Percentiles rank a stretch among this genome's conserved stretches.
phyloP scores from a whole-genome alignment of 164 flowering plant genomes.

The Hamamelis virginiana region DNA sequence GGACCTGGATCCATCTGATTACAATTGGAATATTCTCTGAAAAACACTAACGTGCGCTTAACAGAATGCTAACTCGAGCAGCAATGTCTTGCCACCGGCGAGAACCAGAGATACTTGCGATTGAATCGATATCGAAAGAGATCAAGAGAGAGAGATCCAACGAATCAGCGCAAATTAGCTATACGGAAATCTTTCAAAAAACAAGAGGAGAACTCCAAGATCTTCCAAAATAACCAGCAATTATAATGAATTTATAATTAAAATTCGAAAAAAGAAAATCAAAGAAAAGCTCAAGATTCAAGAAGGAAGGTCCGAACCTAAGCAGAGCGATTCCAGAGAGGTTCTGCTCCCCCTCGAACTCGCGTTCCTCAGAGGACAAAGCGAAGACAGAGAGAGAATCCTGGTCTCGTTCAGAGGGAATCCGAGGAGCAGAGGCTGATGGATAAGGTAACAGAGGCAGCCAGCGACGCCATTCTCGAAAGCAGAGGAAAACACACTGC shows the following conservation, averaged over 20 bases:
- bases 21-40: too few relatives aligned
- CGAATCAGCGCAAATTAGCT: too few relatives aligned
- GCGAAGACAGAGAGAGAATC: constrained; percentile 33
- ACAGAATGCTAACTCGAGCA: too few relatives aligned
- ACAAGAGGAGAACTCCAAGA: too few relatives aligned
- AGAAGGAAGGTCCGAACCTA: constrained; percentile 28
- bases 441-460: constrained; percentile 50
- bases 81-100: too few relatives aligned
- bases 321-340: constrained; percentile 36
- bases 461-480: constrained; percentile 16
- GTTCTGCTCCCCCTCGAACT: not conserved
- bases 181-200: too few relatives aligned
- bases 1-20: too few relatives aligned
- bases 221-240: too few relatives aligned
- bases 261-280: not conserved
- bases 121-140: too few relatives aligned
- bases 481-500: constrained; percentile 28
- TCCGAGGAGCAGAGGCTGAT: constrained; percentile 39
- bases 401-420: constrained; percentile 42
- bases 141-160: too few relatives aligned
- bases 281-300: not conserved
- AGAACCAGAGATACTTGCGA: too few relatives aligned
- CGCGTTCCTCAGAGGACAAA: constrained; percentile 19
- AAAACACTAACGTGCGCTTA: too few relatives aligned
- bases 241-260: not conserved